A percentile compares a stretch with the other conserved stretches of the same genome.
phyloP scores from a whole-genome alignment of 441 rosid genomes.

The Syzygium syzygioides region DNA sequence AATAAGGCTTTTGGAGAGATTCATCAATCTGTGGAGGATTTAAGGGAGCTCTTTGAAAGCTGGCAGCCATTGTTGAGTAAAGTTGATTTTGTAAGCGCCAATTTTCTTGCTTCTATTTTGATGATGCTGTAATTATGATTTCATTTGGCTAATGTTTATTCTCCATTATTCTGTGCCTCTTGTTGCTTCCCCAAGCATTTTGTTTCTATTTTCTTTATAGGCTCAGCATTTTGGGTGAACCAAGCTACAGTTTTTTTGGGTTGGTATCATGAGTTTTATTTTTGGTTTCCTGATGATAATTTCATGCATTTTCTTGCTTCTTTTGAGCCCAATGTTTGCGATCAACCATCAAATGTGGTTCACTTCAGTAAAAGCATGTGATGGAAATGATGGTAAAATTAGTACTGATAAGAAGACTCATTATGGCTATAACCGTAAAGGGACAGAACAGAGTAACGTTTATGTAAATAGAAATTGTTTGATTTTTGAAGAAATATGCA shows the following conservation, averaged over 20 bases:
- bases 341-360: background rate
- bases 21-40: slow-evolving; percentile 50
- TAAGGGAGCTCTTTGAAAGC: slow-evolving; percentile 49
- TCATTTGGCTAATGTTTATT: background rate
- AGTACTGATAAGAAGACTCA: background rate
- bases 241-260: background rate
- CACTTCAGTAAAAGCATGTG: background rate
- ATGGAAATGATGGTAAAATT: background rate
- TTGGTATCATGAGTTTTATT: background rate
- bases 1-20: slow-evolving; percentile 58
- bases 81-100: slow-evolving; percentile 69
- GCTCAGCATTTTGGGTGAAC: background rate
- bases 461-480: background rate
- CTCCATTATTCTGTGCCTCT: background rate
- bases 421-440: background rate
- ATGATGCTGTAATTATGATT: background rate
- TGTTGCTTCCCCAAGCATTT: background rate
- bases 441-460: background rate
- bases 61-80: slow-evolving; percentile 73
- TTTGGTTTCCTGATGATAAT: background rate
- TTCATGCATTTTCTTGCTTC: background rate
- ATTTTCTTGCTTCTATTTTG: background rate
- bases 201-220: background rate
- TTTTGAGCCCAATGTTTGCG: background rate
- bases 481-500: background rate